Percentiles rank a stretch among this genome's conserved stretches.
Evolutionary conservation across 2,329 filamentous ascomycete genomes (phyloP).

Genomic region (Sporothrix euskadiensis): DNA sequence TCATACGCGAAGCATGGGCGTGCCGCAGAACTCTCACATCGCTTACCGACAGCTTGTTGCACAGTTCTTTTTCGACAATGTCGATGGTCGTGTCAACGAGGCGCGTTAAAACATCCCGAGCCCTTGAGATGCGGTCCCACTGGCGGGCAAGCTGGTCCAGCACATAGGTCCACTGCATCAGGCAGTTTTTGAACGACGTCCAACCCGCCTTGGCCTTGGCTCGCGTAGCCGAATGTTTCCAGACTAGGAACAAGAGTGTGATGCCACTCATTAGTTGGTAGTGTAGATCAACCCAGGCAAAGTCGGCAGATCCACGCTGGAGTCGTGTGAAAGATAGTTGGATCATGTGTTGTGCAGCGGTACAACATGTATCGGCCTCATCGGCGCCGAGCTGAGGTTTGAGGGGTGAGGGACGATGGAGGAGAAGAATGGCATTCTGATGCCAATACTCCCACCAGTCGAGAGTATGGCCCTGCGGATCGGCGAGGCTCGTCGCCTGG

Average conservation of each 20-base stretch:
- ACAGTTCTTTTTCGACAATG: slow-evolving; percentile 28
- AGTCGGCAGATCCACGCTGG: slow-evolving; percentile 30
- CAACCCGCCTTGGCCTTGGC: slow-evolving; percentile 29
- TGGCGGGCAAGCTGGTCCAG: slow-evolving; percentile 31
- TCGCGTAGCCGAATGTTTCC: slow-evolving; percentile 24
- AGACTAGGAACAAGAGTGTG: slow-evolving; percentile 34
- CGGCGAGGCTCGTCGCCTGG: slow-evolving; percentile 18
- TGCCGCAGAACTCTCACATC: background rate
- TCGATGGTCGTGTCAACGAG: slow-evolving; percentile 29
- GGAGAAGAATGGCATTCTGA: slow-evolving; percentile 34
- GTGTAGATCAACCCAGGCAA: slow-evolving; percentile 35
- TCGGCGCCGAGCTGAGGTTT: slow-evolving; percentile 25
- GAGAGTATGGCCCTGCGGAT: slow-evolving; percentile 19
- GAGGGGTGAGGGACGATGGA: slow-evolving; percentile 33
- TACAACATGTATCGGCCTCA: slow-evolving; percentile 31
- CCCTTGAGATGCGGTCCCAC: slow-evolving; percentile 31
- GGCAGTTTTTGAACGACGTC: slow-evolving; percentile 35
- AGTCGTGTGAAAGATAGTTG: slow-evolving; percentile 33
- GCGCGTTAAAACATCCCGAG: slow-evolving; percentile 22
- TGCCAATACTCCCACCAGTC: slow-evolving; percentile 35
- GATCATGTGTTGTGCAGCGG: slow-evolving; percentile 33
- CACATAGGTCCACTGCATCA: slow-evolving; percentile 34
- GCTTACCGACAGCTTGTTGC: slow-evolving; percentile 22
- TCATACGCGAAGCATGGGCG: background rate
- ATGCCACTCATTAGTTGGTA: slow-evolving; percentile 36